A percentile compares a stretch with the other conserved stretches of the same genome.
phyloP scores from a whole-genome alignment of 2,329 filamentous ascomycete species.

The Monosporascus sp. region DNA sequence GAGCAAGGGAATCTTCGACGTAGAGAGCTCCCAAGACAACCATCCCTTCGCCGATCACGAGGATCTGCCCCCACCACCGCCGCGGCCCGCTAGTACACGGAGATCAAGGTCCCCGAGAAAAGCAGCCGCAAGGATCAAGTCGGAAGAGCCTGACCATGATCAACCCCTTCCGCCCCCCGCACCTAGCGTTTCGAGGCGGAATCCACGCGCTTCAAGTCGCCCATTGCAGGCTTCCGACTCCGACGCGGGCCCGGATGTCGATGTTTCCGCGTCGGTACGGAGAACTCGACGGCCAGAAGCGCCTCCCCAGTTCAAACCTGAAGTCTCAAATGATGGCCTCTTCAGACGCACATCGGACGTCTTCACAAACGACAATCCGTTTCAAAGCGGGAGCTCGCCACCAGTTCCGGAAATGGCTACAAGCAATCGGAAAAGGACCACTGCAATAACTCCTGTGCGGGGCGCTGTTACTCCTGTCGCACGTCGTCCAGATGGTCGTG shows the following conservation, averaged over 20 bases:
- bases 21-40: slow-evolving; percentile 54
- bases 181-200: slow-evolving; percentile 49
- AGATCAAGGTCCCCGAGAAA: slow-evolving; percentile 53
- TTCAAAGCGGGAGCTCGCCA: slow-evolving; percentile 79
- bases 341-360: slow-evolving; percentile 43
- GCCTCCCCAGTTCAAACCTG: slow-evolving; percentile 48
- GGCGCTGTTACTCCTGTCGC: slow-evolving; percentile 37
- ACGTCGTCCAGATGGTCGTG: slow-evolving; percentile 38
- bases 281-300: slow-evolving; percentile 31
- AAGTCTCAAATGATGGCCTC: slow-evolving; percentile 45
- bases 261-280: slow-evolving; percentile 23
- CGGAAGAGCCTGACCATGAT: slow-evolving; percentile 42
- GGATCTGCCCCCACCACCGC: slow-evolving; percentile 40
- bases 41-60: slow-evolving; percentile 58
- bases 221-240: slow-evolving; percentile 50
- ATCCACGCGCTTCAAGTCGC: slow-evolving; percentile 48
- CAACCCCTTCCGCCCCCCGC: slow-evolving; percentile 29
- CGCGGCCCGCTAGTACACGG: slow-evolving; percentile 40
- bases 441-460: slow-evolving; percentile 32
- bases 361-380: slow-evolving; percentile 88
- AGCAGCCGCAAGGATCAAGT: slow-evolving; percentile 46
- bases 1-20: slow-evolving; percentile 75
- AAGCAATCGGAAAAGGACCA: slow-evolving; percentile 44
- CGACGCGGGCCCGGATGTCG: slow-evolving; percentile 41
- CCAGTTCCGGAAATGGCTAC: slow-evolving; percentile 43